Conservation (phyloP, 1,139 yeast species). For the Saccharomycopsis phalli region DNA sequence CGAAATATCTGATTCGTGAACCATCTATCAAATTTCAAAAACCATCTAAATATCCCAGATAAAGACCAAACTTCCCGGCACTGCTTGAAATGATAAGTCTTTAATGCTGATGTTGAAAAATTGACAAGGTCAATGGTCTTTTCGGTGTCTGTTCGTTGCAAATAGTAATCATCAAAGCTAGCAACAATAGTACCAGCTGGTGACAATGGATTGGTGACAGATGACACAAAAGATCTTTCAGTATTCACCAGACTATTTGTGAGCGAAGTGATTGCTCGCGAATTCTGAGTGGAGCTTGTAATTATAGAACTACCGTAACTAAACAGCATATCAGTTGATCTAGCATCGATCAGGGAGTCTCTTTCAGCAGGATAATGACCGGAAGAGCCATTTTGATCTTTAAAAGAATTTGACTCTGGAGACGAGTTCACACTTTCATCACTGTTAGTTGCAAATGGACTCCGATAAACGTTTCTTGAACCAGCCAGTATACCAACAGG, state of each 20-base stretch:
- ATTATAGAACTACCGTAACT: too few species aligned
- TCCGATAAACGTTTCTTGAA: neutral
- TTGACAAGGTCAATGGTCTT: constrained; percentile 8
- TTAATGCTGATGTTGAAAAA: constrained; percentile 27
- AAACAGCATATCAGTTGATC: too few species aligned
- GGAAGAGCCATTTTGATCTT: too few species aligned
- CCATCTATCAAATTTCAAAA: constrained; percentile 31
- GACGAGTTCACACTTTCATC: too few species aligned
- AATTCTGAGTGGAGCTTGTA: too few species aligned
- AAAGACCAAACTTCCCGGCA: constrained; percentile 44
- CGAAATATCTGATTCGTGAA: constrained; percentile 35
- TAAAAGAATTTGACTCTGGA: too few species aligned
- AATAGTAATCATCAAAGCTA: neutral
- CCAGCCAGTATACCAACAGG: too few species aligned
- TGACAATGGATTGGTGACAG: constrained; percentile 4
- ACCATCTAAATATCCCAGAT: constrained; percentile 44
- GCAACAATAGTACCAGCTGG: constrained; percentile 9
- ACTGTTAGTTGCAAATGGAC: neutral
- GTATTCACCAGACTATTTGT: too few species aligned
- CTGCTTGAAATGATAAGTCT: constrained; percentile 38
- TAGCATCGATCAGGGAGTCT: too few species aligned
- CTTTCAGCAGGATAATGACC: too few species aligned
- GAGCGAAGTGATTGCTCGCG: too few species aligned
- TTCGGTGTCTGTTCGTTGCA: constrained; percentile 5
- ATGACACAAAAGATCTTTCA: too few species aligned